Evolutionary conservation across 139 green algal species (phyloP), one percentile per base, ranked within the genome.

Genomic region (Desmodesmus armatus): DNA sequence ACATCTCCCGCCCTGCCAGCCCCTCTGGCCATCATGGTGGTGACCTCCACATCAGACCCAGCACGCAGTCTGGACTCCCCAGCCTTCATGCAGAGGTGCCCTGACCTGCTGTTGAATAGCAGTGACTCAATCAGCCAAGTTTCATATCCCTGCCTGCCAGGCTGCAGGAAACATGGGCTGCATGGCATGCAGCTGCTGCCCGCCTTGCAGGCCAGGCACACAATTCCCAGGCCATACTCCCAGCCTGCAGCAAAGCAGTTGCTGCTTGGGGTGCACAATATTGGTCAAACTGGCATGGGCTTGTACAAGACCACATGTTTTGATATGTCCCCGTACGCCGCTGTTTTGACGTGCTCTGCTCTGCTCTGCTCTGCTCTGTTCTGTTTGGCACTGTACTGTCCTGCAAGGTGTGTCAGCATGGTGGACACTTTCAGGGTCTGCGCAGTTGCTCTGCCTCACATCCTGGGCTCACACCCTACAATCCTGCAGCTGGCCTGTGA

Each of bases 371-470:
- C n/a, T n/a, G n/a, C n/a, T n/a, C n/a, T n/a, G n/a, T n/a, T n/a
- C n/a, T n/a, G n/a, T n/a, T n/a, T n/a, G n/a, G n/a, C n/a, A n/a
- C n/a, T n/a, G n/a, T n/a, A n/a, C n/a, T n/a, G n/a, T n/a, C n/a
- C n/a, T n/a, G n/a, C n/a, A n/a, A 82, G 76, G 39, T 82, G 76
- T 35, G 40, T 21, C 55, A 82, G 55, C 55, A 82, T 82, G 76
- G 76, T 55, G 5, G 55, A 27, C 39, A 82, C 76, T 15, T 82
- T 65, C 23, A 53, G 76, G 23, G 2, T 71, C 2, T 67, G 76
- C 55, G 58, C 7, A 35, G 15, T 73, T 21, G 25, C 72, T 11
- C 7, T 82, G 55, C 76, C 76, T 2, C 44, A 55, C 37, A 33
- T 37, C 23, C 76, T 73, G n/a, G 76, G 41, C 37, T 29, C 15